phyloP scores from a whole-genome alignment of 2,329 filamentous ascomycete genomes.

The Botryotinia convoluta region DNA sequence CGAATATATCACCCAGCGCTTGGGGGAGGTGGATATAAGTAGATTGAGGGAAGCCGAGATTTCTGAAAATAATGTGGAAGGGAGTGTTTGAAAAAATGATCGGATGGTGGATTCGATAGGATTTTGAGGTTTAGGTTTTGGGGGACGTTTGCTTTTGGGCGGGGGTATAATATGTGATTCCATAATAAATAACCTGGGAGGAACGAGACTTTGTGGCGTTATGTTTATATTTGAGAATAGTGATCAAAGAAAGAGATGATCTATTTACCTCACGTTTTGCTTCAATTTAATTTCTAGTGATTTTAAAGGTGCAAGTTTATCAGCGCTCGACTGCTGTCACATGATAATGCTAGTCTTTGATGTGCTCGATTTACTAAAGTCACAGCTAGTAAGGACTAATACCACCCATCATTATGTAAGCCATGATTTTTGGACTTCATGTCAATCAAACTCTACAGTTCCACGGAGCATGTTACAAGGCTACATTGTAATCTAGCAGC shows the following conservation, averaged over 20 bases:
- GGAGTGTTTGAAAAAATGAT: conserved; percentile 39
- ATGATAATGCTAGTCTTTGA: rapidly evolving
- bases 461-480: background rate
- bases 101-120: conserved; percentile 41
- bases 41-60: conserved; percentile 24
- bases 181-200: background rate
- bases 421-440: background rate
- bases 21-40: conserved; percentile 42
- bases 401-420: background rate
- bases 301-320: background rate
- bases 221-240: background rate
- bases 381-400: rapidly evolving
- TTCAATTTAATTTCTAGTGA: background rate
- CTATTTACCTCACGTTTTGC: conserved; percentile 1
- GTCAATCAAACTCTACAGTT: background rate
- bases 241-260: background rate
- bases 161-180: background rate
- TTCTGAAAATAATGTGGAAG: conserved; percentile 22
- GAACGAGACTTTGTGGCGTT: background rate
- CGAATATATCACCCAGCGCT: conserved; percentile 58
- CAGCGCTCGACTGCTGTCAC: rapidly evolving
- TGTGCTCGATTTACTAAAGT: background rate
- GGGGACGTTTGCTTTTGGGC: conserved; percentile 20
- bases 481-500: no score
- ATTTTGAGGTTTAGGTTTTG: conserved; percentile 39